Evolutionary conservation across 176 grass and related monocot genomes (phyloP).

Genomic region (Dactylis glomerata): DNA sequence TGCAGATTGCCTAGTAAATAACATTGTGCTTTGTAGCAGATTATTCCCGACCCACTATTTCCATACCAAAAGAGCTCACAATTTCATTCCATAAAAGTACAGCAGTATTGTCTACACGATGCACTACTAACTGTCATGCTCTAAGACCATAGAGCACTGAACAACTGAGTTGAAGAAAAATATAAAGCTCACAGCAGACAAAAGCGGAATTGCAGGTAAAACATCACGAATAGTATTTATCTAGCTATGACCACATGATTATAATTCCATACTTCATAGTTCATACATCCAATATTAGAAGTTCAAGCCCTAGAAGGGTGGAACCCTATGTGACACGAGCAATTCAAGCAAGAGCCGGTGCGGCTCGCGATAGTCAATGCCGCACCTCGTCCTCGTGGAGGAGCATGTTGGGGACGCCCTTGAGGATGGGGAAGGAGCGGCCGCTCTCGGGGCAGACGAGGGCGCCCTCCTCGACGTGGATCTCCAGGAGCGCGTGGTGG

Average conservation of each 20-base stretch:
- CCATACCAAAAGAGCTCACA: neutral
- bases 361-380: neutral
- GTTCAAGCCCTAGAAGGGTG: neutral
- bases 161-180: neutral
- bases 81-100: neutral
- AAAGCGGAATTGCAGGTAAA: neutral
- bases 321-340: neutral
- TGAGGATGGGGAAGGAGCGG: constrained; percentile 75
- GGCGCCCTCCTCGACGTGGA: constrained; percentile 77
- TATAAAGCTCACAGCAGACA: neutral
- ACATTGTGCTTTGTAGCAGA: neutral
- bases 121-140: neutral
- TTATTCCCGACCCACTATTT: neutral
- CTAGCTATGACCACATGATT: neutral
- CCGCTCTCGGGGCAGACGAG: constrained; percentile 83
- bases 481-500: constrained; percentile 85
- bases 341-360: neutral
- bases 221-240: neutral
- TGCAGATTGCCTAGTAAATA: neutral
- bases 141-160: neutral
- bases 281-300: constrained; percentile 21
- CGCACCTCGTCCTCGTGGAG: constrained; percentile 93
- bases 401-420: constrained; percentile 99
- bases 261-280: constrained; percentile 9
- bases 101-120: neutral